A percentile compares a stretch with the other conserved stretches of the same genome.
Evolutionary conservation across 345 rosid genomes (phyloP).

Genomic region (rapeseed (Brassica napus)): Da-Ae NC_063443.1:13341501-13342000

Average conservation of each 20-base stretch:
- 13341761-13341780: conserved; percentile 95
- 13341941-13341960: background rate
- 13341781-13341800: conserved; percentile 91
- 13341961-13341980: background rate
- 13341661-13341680: background rate
- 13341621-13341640: conserved; percentile 85
- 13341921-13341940: conserved; percentile 41
- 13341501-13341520: background rate
- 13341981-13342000: background rate
- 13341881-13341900: conserved; percentile 87
- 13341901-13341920: conserved; percentile 86
- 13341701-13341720: background rate
- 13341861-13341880: conserved; percentile 97
- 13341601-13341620: conserved; percentile 89
- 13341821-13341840: conserved; percentile 64
- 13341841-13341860: conserved; percentile 87
- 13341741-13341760: background rate
- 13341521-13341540: background rate
- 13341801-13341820: conserved; percentile 96
- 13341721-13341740: background rate
- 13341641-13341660: conserved; percentile 24
- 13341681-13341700: background rate
- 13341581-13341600: conserved; percentile 91
- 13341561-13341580: conserved; percentile 65
- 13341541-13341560: background rate